Evolutionary conservation across 192 early-diverging fungal genomes (phyloP), one percentile per base, ranked within the genome.

Genomic region (Coemansia erecta): DNA sequence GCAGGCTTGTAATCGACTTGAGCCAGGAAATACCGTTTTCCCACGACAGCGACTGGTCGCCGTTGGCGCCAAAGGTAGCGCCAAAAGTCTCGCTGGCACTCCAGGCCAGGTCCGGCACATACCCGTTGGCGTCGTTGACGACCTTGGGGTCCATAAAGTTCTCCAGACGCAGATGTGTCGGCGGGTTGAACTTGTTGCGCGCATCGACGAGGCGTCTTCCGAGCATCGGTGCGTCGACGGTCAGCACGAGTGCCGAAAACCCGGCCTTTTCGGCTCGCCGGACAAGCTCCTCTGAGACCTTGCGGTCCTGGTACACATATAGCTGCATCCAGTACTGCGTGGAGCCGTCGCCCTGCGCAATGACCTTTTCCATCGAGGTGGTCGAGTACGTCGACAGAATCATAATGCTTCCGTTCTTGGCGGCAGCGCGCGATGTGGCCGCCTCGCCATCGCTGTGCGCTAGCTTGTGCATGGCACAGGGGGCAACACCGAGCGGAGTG

Each of bases 21-120:
- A 99, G 86, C 95, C 95, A 97, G 8, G 81, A 60, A 26, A 99
- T 81, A 58, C 73, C 63, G 66, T 97, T 94, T 10, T 83, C 80
- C 97, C 97, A 99, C 56, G 76, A 86, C 37, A 99, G 70, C 11
- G 80, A 72, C 31, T 92, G 80, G 73, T 99, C 97, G 40, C 67
- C 58, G 23, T 75, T 75, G 44, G 78, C 73, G 13, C 73, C 66
- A 51, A 83, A 80, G 45, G 62, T 61, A 8, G 58, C 65, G 37
- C 73, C 69, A 72, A 77, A 81, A 17, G 77, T 80, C 67, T 80
- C 71, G 0, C 48, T 35, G 9, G 26, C 43, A 33, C 70, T 68
- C 39, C 40, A 6, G 11, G 55, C 50, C 44, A 43, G 12, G 14
- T 52, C 54, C n/a, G 60, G 21, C 19, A 47, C 24, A 13, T 64